These are phyloP conservation scores for Cyclotella baltica DNA, from an alignment of 108 stramenopile species.

Conservation along the genomic window DNA sequence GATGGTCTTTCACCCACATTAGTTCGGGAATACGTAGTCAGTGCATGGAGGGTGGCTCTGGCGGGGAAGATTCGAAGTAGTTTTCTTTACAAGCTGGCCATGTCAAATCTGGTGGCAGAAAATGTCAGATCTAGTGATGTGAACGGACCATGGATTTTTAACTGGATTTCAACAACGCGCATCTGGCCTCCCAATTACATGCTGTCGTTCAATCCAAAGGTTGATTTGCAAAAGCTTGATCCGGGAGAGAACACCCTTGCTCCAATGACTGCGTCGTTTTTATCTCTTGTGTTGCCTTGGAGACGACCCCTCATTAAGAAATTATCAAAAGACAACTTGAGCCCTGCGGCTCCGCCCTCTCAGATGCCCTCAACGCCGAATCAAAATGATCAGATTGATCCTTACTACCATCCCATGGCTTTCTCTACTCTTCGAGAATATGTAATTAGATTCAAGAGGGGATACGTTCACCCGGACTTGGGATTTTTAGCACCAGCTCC, in stretches of 20 bases:
- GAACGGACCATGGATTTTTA: not conserved
- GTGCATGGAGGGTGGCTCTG: constrained; percentile 61
- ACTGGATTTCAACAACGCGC: constrained; percentile 16
- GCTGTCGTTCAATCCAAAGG: constrained; percentile 19
- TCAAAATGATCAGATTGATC: constrained; percentile 16
- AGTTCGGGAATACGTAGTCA: constrained; percentile 22
- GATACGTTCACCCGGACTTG: constrained; percentile 88
- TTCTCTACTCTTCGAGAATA: constrained; percentile 77
- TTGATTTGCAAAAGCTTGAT: constrained; percentile 26
- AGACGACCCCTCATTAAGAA: constrained; percentile 22
- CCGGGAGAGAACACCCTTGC: constrained; percentile 16
- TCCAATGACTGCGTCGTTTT: constrained; percentile 23
- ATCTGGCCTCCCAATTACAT: constrained; percentile 50
- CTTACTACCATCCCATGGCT: constrained; percentile 65
- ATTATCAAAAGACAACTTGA: constrained; percentile 13
- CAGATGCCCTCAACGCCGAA: constrained; percentile 13
- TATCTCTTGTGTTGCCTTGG: constrained; percentile 46
- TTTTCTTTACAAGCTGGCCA: constrained; percentile 34
- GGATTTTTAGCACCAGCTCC: constrained; percentile 83
- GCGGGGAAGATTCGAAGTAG: constrained; percentile 52
- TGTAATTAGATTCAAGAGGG: constrained; percentile 70
- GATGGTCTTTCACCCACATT: not conserved
- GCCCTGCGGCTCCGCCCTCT: not conserved
- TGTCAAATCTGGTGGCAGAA: not conserved
- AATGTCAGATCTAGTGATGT: not conserved